phyloP scores from a whole-genome alignment of 371 early-diverging fungal genomes.

The Gilbertella persicaria region DNA sequence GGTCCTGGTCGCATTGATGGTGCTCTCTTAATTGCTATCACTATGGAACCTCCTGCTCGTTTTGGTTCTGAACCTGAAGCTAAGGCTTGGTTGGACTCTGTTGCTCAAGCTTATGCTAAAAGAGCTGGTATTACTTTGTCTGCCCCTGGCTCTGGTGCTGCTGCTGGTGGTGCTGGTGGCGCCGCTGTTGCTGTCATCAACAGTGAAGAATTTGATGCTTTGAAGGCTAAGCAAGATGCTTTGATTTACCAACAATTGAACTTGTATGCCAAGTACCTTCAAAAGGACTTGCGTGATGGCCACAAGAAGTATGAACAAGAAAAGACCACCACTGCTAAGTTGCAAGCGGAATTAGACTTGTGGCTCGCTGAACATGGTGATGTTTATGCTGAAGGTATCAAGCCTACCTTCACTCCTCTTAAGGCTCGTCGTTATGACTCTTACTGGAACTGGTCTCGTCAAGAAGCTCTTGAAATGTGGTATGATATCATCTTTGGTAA shows the following conservation, averaged over 20 bases:
- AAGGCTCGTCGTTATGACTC: conserved; percentile 93
- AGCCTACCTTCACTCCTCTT: conserved; percentile 76
- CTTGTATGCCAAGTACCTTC: conserved; percentile 85
- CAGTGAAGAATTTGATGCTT: conserved; percentile 85
- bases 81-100: conserved; percentile 84
- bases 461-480: conserved; percentile 88
- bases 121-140: conserved; percentile 77
- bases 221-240: conserved; percentile 79
- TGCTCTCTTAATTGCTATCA: conserved; percentile 79
- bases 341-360: conserved; percentile 85
- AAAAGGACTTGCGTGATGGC: conserved; percentile 83
- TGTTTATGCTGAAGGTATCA: conserved; percentile 85
- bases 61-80: conserved; percentile 83
- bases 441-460: conserved; percentile 98
- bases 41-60: conserved; percentile 87
- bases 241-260: conserved; percentile 88
- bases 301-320: conserved; percentile 72
- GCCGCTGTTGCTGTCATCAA: conserved; percentile 75
- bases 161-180: conserved; percentile 64
- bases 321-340: conserved; percentile 63
- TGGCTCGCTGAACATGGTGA: conserved; percentile 92
- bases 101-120: conserved; percentile 80
- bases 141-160: conserved; percentile 58
- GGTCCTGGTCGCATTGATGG: conserved; percentile 86
- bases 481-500: conserved; percentile 93